Evolutionary conservation across 768 basidiomycete genomes (phyloP), one percentile per base, ranked within the genome.

Genomic region (Holtermanniella nyarrowii): DNA sequence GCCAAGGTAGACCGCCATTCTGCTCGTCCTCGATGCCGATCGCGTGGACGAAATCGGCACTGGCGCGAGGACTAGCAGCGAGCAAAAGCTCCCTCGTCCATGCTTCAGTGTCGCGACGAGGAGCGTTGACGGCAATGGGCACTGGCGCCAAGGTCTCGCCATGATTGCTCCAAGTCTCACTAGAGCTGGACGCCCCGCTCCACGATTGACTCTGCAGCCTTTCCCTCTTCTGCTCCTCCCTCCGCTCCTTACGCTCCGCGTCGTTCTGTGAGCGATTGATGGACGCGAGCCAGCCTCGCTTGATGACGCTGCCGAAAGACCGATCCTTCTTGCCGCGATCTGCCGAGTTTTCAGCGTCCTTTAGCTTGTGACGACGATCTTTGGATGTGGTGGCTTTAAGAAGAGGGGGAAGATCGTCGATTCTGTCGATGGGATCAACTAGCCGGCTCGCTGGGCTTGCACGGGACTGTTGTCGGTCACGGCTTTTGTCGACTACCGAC

Each of bases 181-280:
- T 49, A 21, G 42, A 20, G 16, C 46, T 44, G 2, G 55, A 54
- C 27, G 46, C 45, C n/a, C 63, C 68, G 42, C 58, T 58, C 68
- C 68, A 70, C 1, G 63, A 62, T 31, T 63, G 60, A 42, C 58
- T 55, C 44, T 70, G 68, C n/a, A 47, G 49, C 31, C 57, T 49
- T 49, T 70, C 68, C 14, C 64, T 48, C 40, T 62, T 61, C 44
- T 54, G 58, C 43, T 68, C 63, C 48, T 66, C 60, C 25, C 55
- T 52, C 42, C 53, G 54, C 25, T 47, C 53, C 39, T 57, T 58
- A 25, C 57, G 40, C 40, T 58, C 57, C 49, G 67, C 66, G 22
- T 66, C 64, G 23, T 22, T 41, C 2, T 44, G 26, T 3, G 51
- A 42, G 3, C 42, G 43, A 26, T 61, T 65, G 42, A 68, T 53